These are phyloP conservation scores for Termitomyces sp. DNA, from an alignment of 768 basidiomycete species.

Conservation along the genomic window DNA sequence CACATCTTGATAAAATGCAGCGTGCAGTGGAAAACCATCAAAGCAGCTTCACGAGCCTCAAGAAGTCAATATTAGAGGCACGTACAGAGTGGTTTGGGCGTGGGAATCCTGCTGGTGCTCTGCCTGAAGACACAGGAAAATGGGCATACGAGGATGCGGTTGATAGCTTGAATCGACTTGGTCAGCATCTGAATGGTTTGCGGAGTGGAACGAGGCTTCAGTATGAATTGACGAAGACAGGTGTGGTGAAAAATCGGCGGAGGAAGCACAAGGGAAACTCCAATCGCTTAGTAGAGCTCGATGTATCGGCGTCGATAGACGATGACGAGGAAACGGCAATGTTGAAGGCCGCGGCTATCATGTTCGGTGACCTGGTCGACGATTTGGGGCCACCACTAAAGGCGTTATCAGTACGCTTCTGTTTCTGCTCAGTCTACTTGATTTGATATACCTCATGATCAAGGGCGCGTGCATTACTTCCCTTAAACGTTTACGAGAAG, in stretches of 20 bases:
- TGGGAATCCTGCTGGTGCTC: slow-evolving; percentile 24
- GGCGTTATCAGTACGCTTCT: slow-evolving; percentile 62
- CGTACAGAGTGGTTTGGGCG: slow-evolving; percentile 73
- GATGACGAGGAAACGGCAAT: slow-evolving; percentile 40
- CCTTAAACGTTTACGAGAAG: slow-evolving; percentile 62
- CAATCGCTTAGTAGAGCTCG: slow-evolving; percentile 9
- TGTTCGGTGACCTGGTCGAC: slow-evolving; percentile 79
- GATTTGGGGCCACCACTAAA: slow-evolving; percentile 78
- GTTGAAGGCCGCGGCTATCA: slow-evolving; percentile 60
- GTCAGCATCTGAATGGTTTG: slow-evolving; percentile 91
- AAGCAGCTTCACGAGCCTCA: slow-evolving; percentile 84
- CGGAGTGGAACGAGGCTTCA: slow-evolving; percentile 83
- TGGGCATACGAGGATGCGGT: slow-evolving; percentile 85
- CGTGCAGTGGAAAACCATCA: slow-evolving; percentile 85
- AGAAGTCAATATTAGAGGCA: slow-evolving; percentile 84
- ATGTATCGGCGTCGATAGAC: slow-evolving; percentile 16
- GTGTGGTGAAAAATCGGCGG: slow-evolving; percentile 25
- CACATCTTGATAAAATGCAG: slow-evolving; percentile 63
- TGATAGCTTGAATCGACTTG: slow-evolving; percentile 82
- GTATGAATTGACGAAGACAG: slow-evolving; percentile 73
- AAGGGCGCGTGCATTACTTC: slow-evolving; percentile 62
- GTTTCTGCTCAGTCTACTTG: neutral
- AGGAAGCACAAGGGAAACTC: slow-evolving; percentile 21
- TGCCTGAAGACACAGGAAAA: slow-evolving; percentile 34
- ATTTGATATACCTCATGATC: neutral